Base-by-base conservation (phyloP, 257 asterid species). In the Penstemon newberryi region DNA sequence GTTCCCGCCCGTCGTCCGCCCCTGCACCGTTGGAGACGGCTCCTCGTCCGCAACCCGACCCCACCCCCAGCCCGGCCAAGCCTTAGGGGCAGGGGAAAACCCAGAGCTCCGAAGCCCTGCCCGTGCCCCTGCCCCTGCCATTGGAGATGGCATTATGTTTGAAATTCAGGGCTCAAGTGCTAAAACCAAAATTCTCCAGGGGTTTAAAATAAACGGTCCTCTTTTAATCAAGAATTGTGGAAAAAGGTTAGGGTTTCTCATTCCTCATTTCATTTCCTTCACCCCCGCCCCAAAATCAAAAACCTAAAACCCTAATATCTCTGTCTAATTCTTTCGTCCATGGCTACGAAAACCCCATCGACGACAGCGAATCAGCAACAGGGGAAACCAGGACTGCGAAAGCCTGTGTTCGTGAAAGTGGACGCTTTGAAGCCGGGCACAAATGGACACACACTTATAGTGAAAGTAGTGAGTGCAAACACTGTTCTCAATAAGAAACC, bases 391-490 rank as follows among this genome's bases (percentile, higher is more conserved):
- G 88, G 77, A 38, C 60, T 85, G 68, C 83, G 94, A 5, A 85
- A 85, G 51, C 91, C 96, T 19, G 87, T 86, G 77, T 89, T 89
- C 56, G 80, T 79, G 39, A 89, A 87, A 71, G 89, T 87, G 60
- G 91, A 80, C 41, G 66, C 80, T n/a, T 75, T 86, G 81, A 83
- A 80, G 67, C 96, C 91, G 6, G 96, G 86, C 49, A 84, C 94
- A 4, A 70, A 19, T 25, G 96, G 96, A 6, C 96, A 89, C 72
- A 84, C 84, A 1, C 78, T 86, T 56, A 72, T 73, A 0, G 96
- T 80, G 7, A 85, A 89, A 75, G 87, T 86, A 56, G 63, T 89
- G 58, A 83, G 25, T 42, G 67, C 93, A 41, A 83, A 75, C 71
- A 71, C 91, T 6, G 88, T 89, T 44, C 73, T 86, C 42, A 82